phyloP scores from a whole-genome alignment of 768 basidiomycete genomes.

The Tulasnella sp. region DNA sequence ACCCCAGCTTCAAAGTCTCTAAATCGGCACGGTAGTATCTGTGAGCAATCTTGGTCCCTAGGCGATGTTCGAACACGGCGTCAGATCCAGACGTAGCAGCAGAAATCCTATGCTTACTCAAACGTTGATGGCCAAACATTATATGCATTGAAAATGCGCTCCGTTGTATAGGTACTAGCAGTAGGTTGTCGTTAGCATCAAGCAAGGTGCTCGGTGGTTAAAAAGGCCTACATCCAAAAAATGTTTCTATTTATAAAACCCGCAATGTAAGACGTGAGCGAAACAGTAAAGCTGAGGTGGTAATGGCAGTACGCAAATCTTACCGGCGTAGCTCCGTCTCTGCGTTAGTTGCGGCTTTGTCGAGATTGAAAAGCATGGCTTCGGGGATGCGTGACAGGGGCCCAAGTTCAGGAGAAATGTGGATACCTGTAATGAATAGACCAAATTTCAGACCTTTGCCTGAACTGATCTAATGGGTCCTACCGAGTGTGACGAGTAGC shows the following conservation, averaged over 20 bases:
- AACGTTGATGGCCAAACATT: conserved; percentile 5
- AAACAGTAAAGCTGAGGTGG: too few species aligned
- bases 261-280: too few species aligned
- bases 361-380: not conserved
- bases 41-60: conserved; percentile 5
- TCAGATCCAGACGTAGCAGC: too few species aligned
- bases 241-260: not conserved
- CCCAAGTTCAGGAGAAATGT: not conserved
- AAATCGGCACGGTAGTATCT: conserved; percentile 13
- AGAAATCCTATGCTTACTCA: not conserved
- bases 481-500: not conserved
- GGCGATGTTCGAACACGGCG: not conserved
- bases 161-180: conserved; percentile 1
- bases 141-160: not conserved
- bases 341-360: not conserved
- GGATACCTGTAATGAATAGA: not conserved
- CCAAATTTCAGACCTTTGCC: not conserved
- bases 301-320: not conserved
- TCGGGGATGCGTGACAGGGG: conserved; percentile 5
- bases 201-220: too few species aligned
- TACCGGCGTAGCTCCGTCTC: not conserved
- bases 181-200: not conserved
- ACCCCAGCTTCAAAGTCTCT: conserved; percentile 6
- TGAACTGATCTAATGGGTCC: not conserved
- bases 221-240: conserved; percentile 4